A percentile compares a stretch with the other conserved stretches of the same genome.
Evolutionary conservation across 2,329 filamentous ascomycete species (phyloP).

Genomic region (Drechmeria coniospora): DNA sequence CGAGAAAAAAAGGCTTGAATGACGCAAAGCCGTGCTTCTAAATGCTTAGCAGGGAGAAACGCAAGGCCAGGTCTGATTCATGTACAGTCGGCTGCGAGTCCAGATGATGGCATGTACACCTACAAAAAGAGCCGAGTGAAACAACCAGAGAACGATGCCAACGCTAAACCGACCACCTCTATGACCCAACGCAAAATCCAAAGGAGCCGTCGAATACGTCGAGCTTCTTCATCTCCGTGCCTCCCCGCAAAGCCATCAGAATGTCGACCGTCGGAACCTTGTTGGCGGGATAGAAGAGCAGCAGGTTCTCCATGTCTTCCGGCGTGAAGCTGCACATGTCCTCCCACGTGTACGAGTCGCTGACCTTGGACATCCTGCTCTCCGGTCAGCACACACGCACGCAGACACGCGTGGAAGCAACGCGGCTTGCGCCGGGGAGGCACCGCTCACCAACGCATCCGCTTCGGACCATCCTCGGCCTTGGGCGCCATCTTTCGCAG

Average conservation of each 20-base stretch:
- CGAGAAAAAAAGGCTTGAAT: no score
- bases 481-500: conserved; percentile 62
- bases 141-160: background rate
- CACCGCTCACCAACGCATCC: conserved; percentile 66
- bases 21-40: no score
- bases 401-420: no score
- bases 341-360: conserved; percentile 71
- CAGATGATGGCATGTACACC: no score
- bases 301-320: conserved; percentile 68
- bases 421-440: conserved; percentile 2
- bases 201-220: conserved; percentile 45
- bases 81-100: no score
- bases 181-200: conserved; percentile 38
- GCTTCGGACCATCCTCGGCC: conserved; percentile 59
- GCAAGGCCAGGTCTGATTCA: no score
- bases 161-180: background rate
- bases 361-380: conserved; percentile 76
- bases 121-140: no score
- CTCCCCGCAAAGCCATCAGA: conserved; percentile 37
- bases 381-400: background rate
- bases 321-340: conserved; percentile 73
- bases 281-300: conserved; percentile 52
- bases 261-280: conserved; percentile 40
- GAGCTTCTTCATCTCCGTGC: conserved; percentile 26
- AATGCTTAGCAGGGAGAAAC: no score